Base-by-base conservation (phyloP, 139 green algal genomes). In the Chlorella sorokiniana region DNA sequence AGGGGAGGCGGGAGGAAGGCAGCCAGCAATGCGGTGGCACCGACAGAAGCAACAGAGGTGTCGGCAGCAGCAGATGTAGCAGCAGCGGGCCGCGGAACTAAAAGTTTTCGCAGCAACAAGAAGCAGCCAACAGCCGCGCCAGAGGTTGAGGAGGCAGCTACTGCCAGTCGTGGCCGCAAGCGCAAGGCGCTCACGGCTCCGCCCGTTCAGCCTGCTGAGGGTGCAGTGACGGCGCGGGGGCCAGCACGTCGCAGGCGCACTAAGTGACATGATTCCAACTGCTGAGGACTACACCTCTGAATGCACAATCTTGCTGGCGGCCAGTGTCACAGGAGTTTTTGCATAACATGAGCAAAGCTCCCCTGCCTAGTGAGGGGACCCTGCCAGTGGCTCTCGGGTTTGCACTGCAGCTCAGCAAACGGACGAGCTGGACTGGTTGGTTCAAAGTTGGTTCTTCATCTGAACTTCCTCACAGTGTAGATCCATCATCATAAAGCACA, bases 31-130 rank as follows among this genome's bases (percentile, higher is more conserved):
- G 3, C 31, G 5, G 31, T 25, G 20, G 65, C 65, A 44, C 35
- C 16, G 2, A 18, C 37, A n/a, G 65, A 35, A 33, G 65, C 65
- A 44, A 72, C 54, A 25, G 22, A 22, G 38, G 35, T 38, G 8
- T 56, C 44, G 18, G 33, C 70, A 78, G 72, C 72, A 51, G 72
- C 35, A 52, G 64, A 71, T 18, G 45, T 22, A 31, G 42, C 69
- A 38, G 44, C 69, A 77, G 44, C 45, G 14, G 45, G 70, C 5
- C 74, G 16, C 9, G 56, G 40, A n/a, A 10, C 11, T 29, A 56
- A 54, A 18, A 8, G 20, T 0, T 72, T 56, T 62, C 61, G 76
- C 31, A 6, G 22, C 61, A 27, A 48, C 61, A 48, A 41, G 67
- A 37, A 20, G 9, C 44, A 20, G 33, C 44, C 31, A 22, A 14